Percentiles rank a stretch among this genome's conserved stretches.
Evolutionary conservation across 768 basidiomycete genomes (phyloP).

Genomic region (Tylopilus cervinicoccineus): DNA sequence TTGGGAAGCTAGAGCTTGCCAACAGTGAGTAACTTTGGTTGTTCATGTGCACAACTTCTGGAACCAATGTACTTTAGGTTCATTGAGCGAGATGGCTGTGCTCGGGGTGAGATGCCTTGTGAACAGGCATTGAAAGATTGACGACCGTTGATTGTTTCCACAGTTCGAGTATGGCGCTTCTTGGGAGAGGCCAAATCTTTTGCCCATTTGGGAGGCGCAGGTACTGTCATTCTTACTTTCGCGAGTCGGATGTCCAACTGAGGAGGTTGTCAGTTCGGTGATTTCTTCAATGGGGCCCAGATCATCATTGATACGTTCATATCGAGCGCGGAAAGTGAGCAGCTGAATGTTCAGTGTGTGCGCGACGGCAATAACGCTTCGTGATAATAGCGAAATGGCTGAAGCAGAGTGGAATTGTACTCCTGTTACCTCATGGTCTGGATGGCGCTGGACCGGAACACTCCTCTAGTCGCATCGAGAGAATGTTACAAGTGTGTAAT

Average conservation of each 20-base stretch:
- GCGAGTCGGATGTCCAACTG: neutral
- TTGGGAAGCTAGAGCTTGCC: conserved; percentile 76
- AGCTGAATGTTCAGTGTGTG: too few species aligned
- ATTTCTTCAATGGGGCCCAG: conserved; percentile 90
- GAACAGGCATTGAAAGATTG: neutral
- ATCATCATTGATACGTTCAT: conserved; percentile 89
- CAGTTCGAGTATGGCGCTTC: conserved; percentile 90
- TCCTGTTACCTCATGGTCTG: conserved; percentile 85
- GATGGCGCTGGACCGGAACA: conserved; percentile 95
- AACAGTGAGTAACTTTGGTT: conserved; percentile 57
- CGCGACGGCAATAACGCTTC: neutral
- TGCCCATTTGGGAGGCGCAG: conserved; percentile 94
- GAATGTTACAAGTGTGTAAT: conserved; percentile 74
- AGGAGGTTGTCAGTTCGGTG: conserved; percentile 61
- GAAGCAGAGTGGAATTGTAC: conserved; percentile 82
- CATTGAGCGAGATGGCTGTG: conserved; percentile 85
- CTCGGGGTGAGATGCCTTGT: conserved; percentile 57
- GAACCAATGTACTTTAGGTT: conserved; percentile 44
- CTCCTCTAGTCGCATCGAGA: conserved; percentile 82
- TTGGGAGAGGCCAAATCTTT: conserved; percentile 78
- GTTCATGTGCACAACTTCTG: neutral
- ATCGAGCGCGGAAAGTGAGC: conserved; percentile 76
- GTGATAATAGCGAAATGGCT: conserved; percentile 79
- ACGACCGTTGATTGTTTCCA: neutral
- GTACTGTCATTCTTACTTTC: conserved; percentile 29